These are phyloP conservation scores for Dictyostelium intermedium DNA, from an alignment of 78 protist species.

Conservation along the genomic window DNA sequence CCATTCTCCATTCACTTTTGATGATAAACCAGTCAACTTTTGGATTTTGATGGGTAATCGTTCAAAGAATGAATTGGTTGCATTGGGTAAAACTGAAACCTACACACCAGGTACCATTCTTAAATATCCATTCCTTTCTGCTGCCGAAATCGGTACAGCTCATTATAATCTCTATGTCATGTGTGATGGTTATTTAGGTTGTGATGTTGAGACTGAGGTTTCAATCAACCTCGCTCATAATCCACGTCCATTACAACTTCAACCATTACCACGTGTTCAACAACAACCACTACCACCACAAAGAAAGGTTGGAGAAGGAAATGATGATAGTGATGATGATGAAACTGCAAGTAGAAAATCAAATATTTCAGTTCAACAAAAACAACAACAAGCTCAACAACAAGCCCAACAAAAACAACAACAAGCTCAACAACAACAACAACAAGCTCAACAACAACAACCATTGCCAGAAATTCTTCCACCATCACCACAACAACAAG, in stretches of 20 bases:
- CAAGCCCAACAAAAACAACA: not conserved
- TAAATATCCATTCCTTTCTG: slow-evolving; percentile 40
- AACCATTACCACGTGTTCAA: not conserved
- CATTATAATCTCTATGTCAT: slow-evolving; percentile 19
- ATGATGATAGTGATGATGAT: not conserved
- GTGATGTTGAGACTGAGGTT: slow-evolving; percentile 12
- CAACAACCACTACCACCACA: not conserved
- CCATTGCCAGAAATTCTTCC: not conserved
- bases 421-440: not conserved
- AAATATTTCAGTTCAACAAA: not conserved
- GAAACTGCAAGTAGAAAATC: not conserved
- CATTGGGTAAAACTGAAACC: slow-evolving; percentile 12
- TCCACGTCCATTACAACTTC: slow-evolving; percentile 57
- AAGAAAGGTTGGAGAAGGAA: not conserved
- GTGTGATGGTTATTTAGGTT: slow-evolving; percentile 74
- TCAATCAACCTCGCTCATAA: not conserved
- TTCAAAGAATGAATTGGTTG: slow-evolving; percentile 36
- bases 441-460: not conserved
- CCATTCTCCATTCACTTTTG: slow-evolving; percentile 58
- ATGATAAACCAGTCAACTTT: slow-evolving; percentile 39
- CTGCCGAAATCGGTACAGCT: not conserved
- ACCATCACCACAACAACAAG: not conserved
- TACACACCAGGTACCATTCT: slow-evolving; percentile 37
- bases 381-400: not conserved
- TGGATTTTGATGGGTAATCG: slow-evolving; percentile 55